Percentiles rank a stretch among this genome's conserved stretches.
Evolutionary conservation across 2,329 filamentous ascomycete genomes (phyloP).

Genomic region (Aspergillus tanneri): DNA sequence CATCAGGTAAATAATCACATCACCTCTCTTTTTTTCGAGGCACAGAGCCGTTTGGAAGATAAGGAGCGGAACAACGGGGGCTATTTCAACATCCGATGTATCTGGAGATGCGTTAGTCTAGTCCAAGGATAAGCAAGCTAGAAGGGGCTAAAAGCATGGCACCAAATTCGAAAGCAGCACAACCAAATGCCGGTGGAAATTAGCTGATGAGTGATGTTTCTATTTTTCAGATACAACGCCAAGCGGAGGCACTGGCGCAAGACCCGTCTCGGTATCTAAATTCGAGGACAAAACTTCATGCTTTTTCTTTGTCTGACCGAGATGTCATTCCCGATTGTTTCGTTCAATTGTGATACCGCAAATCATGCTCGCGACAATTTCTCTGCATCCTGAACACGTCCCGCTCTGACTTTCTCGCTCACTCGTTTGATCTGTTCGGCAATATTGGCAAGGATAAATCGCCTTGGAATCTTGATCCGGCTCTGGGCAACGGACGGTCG

Average conservation of each 20-base stretch:
- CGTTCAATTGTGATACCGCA: slow-evolving; percentile 31
- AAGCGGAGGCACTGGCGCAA: slow-evolving; percentile 99
- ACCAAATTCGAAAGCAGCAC: background rate
- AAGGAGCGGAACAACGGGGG: background rate
- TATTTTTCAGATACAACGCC: slow-evolving; percentile 83
- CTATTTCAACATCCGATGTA: too few relatives aligned
- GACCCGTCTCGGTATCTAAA: slow-evolving; percentile 98
- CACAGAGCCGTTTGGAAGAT: background rate
- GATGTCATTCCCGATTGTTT: slow-evolving; percentile 29
- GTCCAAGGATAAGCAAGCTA: background rate
- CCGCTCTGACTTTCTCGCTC: slow-evolving; percentile 13
- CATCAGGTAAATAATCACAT: slow-evolving; percentile 85
- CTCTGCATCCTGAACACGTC: slow-evolving; percentile 20
- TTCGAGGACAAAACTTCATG: slow-evolving; percentile 25
- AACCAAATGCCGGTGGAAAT: background rate
- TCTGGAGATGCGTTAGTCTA: background rate
- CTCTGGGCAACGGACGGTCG: slow-evolving; percentile 1
- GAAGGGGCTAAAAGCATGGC: background rate
- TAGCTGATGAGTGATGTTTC: slow-evolving; percentile 16
- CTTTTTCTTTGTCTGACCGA: slow-evolving; percentile 47
- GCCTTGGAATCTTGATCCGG: slow-evolving; percentile 5
- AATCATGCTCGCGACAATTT: slow-evolving; percentile 20
- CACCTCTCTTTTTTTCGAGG: slow-evolving; percentile 6
- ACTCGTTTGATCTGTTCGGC: slow-evolving; percentile 8
- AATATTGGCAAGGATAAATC: slow-evolving; percentile 1